Percentiles rank a stretch among this genome's conserved stretches.
Conservation (phyloP, 129 eudicot species). For the Artemisia annua region DNA sequence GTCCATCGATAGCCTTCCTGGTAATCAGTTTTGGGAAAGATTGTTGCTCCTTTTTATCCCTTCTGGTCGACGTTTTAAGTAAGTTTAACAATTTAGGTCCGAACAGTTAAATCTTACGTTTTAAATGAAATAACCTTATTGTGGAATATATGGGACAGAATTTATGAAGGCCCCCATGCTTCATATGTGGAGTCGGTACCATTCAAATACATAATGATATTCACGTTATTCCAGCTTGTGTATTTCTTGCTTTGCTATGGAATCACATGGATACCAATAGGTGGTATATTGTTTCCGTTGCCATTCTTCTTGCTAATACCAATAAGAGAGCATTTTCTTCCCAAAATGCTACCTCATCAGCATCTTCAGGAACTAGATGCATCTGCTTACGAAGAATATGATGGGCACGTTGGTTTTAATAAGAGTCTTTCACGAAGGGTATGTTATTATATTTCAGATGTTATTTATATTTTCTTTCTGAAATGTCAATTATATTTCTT, state of each 20-base stretch:
- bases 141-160: conserved; percentile 40
- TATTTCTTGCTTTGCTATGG: conserved; percentile 75
- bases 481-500: neutral
- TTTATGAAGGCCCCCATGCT: conserved; percentile 56
- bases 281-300: conserved; percentile 80
- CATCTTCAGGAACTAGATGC: conserved; percentile 77
- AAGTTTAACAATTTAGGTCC: conserved; percentile 20
- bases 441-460: conserved; percentile 6
- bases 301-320: conserved; percentile 70
- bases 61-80: conserved; percentile 58
- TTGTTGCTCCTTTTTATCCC: conserved; percentile 62
- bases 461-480: neutral
- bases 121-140: neutral
- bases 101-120: neutral
- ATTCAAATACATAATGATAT: conserved; percentile 51
- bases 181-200: conserved; percentile 70
- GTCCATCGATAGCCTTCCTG: conserved; percentile 77
- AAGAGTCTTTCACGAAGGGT: conserved; percentile 55
- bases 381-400: conserved; percentile 74
- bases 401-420: conserved; percentile 31
- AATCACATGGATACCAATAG: conserved; percentile 87
- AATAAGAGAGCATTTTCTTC: conserved; percentile 70
- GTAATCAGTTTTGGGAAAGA: conserved; percentile 78
- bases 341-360: conserved; percentile 55
- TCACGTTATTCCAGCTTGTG: conserved; percentile 62